Base-by-base conservation (phyloP, 1,284 basidiomycete genomes). In the Rhodotorula sp. region DNA sequence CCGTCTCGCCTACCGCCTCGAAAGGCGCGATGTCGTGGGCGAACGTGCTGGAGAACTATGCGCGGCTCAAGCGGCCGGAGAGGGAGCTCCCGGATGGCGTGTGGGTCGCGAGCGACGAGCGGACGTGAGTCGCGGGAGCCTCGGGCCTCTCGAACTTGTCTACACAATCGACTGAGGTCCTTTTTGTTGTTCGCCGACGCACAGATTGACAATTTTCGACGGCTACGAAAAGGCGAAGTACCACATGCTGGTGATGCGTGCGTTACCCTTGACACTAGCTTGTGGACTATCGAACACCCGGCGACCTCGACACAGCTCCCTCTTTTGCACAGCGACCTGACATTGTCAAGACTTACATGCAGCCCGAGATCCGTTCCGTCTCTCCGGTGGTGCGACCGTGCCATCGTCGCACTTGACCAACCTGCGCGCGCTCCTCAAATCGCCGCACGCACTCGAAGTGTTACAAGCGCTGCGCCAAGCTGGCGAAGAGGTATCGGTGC, bases 321-420 rank as follows among this genome's bases (percentile, higher is more conserved):
- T 93, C 81, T 89, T 91, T 77, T 85, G 93, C 55, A 81, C 93
- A n/a, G 67, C 82, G 93, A 21, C 92, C 92, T 52, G 87, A 90
- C 19, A 71, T 79, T 27, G 80, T 78, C 68, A 86, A 71, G 68
- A 78, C 64, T 76, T 34, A 73, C 69, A 13, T 62, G 73, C 72
- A 71, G 78, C 67, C 34, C 78, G 66, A 67, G 71, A 72, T 13
- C 65, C 74, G 1, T 74, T 76, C 61, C 52, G 41, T 7, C 54
- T 70, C 21, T 14, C 27, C 0, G 23, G 50, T 4, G 70, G 58
- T 0, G 23, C 1, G 3, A 62, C 55, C 23, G 64, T 85, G 62
- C 82, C 80, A 7, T 78, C 80, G 3, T 74, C 78, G 16, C 83
- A 87, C 44, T 84, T 93, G 19, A 80, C 83, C 49, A 87, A 85